These are phyloP conservation scores for Kurtzmaniella fragi DNA, from an alignment of 805 yeast genomes.

Conservation along the genomic window DNA sequence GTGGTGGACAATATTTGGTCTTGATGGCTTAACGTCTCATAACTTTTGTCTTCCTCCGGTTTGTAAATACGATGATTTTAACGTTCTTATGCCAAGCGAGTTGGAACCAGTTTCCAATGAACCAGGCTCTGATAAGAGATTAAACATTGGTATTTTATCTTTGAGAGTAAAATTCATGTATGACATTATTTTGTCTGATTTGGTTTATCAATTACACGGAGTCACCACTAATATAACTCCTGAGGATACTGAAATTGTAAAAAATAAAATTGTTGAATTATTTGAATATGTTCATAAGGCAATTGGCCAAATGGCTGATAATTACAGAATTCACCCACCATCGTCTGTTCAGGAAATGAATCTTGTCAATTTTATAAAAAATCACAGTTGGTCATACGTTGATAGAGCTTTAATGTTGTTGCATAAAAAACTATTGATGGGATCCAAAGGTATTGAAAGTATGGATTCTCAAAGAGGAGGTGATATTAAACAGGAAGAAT, in stretches of 20 bases:
- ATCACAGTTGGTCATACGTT: slow-evolving; percentile 47
- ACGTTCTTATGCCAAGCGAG: slow-evolving; percentile 52
- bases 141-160: slow-evolving; percentile 44
- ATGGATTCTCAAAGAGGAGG: neutral
- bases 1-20: slow-evolving; percentile 66
- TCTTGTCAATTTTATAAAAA: slow-evolving; percentile 42
- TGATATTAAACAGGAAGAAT: neutral
- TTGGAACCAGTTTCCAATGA: slow-evolving; percentile 31
- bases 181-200: slow-evolving; percentile 47
- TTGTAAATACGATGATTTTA: slow-evolving; percentile 48
- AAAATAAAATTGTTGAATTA: slow-evolving; percentile 44
- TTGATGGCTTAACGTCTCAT: slow-evolving; percentile 53
- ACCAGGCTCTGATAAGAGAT: slow-evolving; percentile 22
- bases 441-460: slow-evolving; percentile 6
- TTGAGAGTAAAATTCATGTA: slow-evolving; percentile 51
- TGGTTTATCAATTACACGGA: slow-evolving; percentile 46
- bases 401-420: slow-evolving; percentile 47
- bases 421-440: slow-evolving; percentile 38
- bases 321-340: slow-evolving; percentile 32
- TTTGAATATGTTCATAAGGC: slow-evolving; percentile 47
- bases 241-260: slow-evolving; percentile 40
- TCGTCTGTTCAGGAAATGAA: slow-evolving; percentile 36
- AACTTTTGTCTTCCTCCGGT: slow-evolving; percentile 53
- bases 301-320: slow-evolving; percentile 33
- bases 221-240: slow-evolving; percentile 37